Evolutionary conservation across 2,329 filamentous ascomycete species (phyloP).

Genomic region (Boeremia lycopersici): DNA sequence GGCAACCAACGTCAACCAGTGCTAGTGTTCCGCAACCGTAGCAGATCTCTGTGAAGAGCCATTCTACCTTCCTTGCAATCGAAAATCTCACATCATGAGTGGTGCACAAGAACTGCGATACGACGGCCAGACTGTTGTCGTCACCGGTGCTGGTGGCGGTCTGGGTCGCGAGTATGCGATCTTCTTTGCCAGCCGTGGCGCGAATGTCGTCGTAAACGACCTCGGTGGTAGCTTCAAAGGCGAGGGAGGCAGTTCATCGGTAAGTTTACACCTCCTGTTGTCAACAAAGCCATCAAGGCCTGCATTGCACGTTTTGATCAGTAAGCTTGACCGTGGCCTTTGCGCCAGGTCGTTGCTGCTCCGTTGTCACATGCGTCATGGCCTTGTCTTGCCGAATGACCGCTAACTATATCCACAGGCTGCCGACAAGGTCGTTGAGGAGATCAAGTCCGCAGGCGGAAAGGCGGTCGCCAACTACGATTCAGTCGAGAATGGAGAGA

Average conservation of each 20-base stretch:
- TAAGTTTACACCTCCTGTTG: slow-evolving; percentile 50
- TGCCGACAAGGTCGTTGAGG: slow-evolving; percentile 80
- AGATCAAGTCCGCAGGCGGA: slow-evolving; percentile 86
- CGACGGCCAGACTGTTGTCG: slow-evolving; percentile 86
- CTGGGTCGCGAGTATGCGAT: slow-evolving; percentile 81
- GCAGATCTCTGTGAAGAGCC: not conserved
- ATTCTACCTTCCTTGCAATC: not conserved
- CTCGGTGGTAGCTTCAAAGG: slow-evolving; percentile 92
- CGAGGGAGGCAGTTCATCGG: slow-evolving; percentile 85
- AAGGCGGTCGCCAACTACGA: slow-evolving; percentile 99
- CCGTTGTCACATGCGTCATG: slow-evolving; percentile 1
- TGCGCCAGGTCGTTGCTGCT: not conserved
- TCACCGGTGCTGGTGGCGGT: slow-evolving; percentile 84
- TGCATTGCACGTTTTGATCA: not conserved
- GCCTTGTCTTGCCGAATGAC: not conserved
- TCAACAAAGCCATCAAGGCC: too few relatives aligned
- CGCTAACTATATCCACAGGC: slow-evolving; percentile 58
- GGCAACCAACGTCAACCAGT: slow-evolving; percentile 7
- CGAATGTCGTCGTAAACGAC: slow-evolving; percentile 96
- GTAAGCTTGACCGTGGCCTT: not conserved
- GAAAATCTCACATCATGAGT: slow-evolving; percentile 35
- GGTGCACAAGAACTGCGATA: slow-evolving; percentile 67
- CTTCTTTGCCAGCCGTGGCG: slow-evolving; percentile 91
- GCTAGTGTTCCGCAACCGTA: slow-evolving; percentile 7
- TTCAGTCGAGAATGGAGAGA: slow-evolving; percentile 88